These are phyloP conservation scores for Quillaja saponaria DNA, from an alignment of 306 rosid species.

Conservation along the genomic window DNA sequence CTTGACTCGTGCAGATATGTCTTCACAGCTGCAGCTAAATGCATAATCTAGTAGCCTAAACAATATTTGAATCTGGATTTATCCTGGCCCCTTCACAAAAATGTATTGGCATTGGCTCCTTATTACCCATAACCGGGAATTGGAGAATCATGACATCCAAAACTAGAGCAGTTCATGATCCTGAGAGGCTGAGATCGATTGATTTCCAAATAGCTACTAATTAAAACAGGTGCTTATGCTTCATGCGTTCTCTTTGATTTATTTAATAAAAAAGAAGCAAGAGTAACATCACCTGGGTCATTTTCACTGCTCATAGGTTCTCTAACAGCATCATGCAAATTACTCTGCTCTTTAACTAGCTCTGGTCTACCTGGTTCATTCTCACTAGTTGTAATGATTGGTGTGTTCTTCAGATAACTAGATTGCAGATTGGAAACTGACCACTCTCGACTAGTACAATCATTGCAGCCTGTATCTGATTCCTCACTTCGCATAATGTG, in stretches of 20 bases:
- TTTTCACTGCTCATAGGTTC: conserved; percentile 27
- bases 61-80: too few species aligned
- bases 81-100: too few species aligned
- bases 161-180: too few species aligned
- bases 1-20: too few species aligned
- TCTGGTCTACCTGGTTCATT: conserved; percentile 25
- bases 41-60: too few species aligned
- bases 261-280: conserved; percentile 26
- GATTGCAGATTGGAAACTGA: background rate
- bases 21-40: too few species aligned
- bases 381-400: conserved; percentile 10
- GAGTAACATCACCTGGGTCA: conserved; percentile 18
- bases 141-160: too few species aligned
- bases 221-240: conserved; percentile 8
- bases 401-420: conserved; percentile 10
- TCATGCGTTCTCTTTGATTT: conserved; percentile 28
- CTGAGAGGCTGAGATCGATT: background rate
- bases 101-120: too few species aligned
- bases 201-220: conserved; percentile 10
- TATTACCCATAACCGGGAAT: too few species aligned
- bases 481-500: background rate
- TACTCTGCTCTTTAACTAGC: conserved; percentile 19
- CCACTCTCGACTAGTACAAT: background rate
- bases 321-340: conserved; percentile 22
- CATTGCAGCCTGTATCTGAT: conserved; percentile 5